Percentiles rank a stretch among this genome's conserved stretches.
Evolutionary conservation across 2,329 filamentous ascomycete genomes (phyloP).

Genomic region (Aschersonia sp.): DNA sequence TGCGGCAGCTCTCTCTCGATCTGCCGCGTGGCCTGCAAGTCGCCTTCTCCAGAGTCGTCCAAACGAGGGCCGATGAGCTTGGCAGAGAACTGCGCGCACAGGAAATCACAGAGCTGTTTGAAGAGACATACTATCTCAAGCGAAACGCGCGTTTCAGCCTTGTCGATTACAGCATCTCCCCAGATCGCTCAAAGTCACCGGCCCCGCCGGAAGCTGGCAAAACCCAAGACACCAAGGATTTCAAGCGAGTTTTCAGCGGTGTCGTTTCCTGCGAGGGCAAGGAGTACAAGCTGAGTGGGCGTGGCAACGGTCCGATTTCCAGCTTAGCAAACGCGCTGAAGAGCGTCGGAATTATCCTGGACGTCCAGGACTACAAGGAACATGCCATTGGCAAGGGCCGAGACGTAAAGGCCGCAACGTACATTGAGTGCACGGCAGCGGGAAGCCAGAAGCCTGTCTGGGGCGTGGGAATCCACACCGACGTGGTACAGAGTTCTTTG

Average conservation of each 20-base stretch:
- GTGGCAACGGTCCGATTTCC: slow-evolving; percentile 83
- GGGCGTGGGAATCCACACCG: slow-evolving; percentile 47
- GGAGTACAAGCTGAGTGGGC: slow-evolving; percentile 65
- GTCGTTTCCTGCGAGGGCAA: slow-evolving; percentile 68
- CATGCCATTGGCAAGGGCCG: slow-evolving; percentile 74
- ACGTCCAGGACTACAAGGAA: slow-evolving; percentile 92
- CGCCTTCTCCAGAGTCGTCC: slow-evolving; percentile 78
- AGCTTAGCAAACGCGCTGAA: slow-evolving; percentile 71
- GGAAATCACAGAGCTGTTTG: slow-evolving; percentile 82
- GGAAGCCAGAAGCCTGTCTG: slow-evolving; percentile 61
- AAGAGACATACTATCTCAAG: slow-evolving; percentile 72
- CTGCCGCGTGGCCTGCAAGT: slow-evolving; percentile 85
- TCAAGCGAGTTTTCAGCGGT: slow-evolving; percentile 72
- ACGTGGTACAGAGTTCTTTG: slow-evolving; percentile 72
- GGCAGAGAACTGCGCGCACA: slow-evolving; percentile 70
- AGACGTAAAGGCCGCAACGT: slow-evolving; percentile 84
- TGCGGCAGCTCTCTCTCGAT: slow-evolving; percentile 77
- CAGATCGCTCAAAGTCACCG: slow-evolving; percentile 67
- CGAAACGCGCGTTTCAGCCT: slow-evolving; percentile 74
- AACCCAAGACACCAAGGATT: slow-evolving; percentile 62
- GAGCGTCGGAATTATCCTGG: slow-evolving; percentile 67
- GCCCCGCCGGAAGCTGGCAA: slow-evolving; percentile 52
- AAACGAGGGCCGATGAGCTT: slow-evolving; percentile 63
- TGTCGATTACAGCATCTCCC: slow-evolving; percentile 80
- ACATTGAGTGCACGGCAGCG: slow-evolving; percentile 71